Conservation (phyloP, 305 asterid species). For the Withania somnifera region DNA sequence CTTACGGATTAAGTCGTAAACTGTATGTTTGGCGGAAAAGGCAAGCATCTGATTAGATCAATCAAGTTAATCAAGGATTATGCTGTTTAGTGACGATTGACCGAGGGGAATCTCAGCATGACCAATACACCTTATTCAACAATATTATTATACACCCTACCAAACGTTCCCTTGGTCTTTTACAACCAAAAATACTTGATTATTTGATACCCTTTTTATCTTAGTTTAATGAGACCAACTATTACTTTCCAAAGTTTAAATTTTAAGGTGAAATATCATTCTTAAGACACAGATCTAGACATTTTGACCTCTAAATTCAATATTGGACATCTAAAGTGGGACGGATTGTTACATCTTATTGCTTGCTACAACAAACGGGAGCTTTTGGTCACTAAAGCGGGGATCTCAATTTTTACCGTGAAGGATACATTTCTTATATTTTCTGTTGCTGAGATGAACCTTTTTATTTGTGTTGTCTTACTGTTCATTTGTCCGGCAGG, state of each 20-base stretch:
- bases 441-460: neutral
- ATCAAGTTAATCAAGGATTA: too few relatives aligned
- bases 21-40: too few relatives aligned
- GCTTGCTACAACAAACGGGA: neutral
- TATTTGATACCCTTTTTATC: neutral
- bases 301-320: neutral
- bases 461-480: neutral
- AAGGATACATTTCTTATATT: neutral
- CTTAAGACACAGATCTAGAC: neutral
- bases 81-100: too few relatives aligned
- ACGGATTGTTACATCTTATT: neutral
- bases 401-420: neutral
- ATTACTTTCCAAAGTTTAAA: neutral
- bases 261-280: neutral
- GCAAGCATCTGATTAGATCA: too few relatives aligned
- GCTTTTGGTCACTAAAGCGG: neutral
- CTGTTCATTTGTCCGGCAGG: conserved; percentile 40
- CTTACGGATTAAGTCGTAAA: too few relatives aligned
- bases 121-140: too few relatives aligned
- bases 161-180: neutral
- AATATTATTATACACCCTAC: too few relatives aligned
- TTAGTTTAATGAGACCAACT: neutral
- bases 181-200: neutral
- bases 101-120: too few relatives aligned
- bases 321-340: neutral